Evolutionary conservation across 192 early-diverging fungal genomes (phyloP).

Genomic region (Paraglomus brasilianum): DNA sequence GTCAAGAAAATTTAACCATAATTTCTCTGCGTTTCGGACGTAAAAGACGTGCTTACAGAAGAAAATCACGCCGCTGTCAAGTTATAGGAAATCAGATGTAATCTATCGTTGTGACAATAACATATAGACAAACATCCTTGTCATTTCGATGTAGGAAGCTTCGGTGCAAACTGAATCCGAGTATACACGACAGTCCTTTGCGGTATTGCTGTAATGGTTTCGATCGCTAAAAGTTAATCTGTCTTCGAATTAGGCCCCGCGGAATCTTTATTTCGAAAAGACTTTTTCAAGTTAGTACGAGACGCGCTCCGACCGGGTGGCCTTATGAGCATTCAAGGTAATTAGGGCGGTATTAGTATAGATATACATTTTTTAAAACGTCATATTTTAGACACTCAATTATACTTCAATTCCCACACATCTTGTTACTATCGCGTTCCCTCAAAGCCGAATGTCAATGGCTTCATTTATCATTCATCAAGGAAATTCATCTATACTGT

Average conservation of each 20-base stretch:
- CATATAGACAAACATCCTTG: too few relatives aligned
- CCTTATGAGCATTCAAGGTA: constrained; percentile 95
- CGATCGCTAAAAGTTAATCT: background rate
- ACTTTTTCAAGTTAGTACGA: constrained; percentile 93
- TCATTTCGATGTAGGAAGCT: too few relatives aligned
- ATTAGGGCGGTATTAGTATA: background rate
- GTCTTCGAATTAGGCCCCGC: constrained; percentile 70
- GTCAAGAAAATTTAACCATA: background rate
- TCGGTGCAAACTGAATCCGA: too few relatives aligned
- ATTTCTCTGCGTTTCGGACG: too few relatives aligned
- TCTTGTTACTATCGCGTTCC: background rate
- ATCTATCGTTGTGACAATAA: too few relatives aligned
- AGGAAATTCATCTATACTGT: constrained; percentile 78
- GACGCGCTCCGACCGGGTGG: constrained; percentile 85
- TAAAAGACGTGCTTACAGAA: too few relatives aligned
- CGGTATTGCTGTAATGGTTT: too few relatives aligned
- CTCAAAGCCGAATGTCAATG: constrained; percentile 90
- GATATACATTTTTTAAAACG: constrained; percentile 9
- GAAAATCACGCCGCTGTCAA: too few relatives aligned
- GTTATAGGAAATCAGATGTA: too few relatives aligned
- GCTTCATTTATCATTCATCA: constrained; percentile 93
- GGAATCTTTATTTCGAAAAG: constrained; percentile 87
- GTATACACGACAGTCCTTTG: too few relatives aligned
- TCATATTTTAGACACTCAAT: constrained; percentile 16
- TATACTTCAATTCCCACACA: background rate